These are phyloP conservation scores for Pecoramyces ruminantium DNA, from an alignment of 192 early-diverging fungal species.

Conservation along the genomic window DNA sequence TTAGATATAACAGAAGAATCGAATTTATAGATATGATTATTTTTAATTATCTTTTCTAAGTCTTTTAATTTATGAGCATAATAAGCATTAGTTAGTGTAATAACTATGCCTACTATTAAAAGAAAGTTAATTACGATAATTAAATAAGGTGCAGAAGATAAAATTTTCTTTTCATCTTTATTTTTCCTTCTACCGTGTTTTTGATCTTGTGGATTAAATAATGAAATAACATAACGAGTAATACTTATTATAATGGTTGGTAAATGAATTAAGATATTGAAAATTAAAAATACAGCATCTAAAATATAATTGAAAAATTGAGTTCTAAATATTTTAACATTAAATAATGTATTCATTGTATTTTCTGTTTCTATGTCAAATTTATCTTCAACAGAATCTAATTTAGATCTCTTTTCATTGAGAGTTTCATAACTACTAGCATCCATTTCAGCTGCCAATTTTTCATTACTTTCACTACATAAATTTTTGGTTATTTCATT, in stretches of 20 bases:
- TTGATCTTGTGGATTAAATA: background rate
- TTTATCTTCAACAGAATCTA: background rate
- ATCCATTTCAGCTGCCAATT: background rate
- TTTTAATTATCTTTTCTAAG: background rate
- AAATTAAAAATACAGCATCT: background rate
- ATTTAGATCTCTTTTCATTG: background rate
- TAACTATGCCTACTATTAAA: background rate
- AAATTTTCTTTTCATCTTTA: background rate
- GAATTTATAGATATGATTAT: background rate
- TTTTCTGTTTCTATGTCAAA: background rate
- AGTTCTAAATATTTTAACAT: background rate
- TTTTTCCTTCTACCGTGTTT: background rate
- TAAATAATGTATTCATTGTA: background rate
- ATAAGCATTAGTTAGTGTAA: background rate
- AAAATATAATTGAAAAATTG: background rate
- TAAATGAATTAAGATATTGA: background rate
- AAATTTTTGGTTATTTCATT: background rate
- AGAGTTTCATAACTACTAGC: background rate
- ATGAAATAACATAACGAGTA: background rate
- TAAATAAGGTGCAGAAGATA: background rate
- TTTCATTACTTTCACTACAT: background rate
- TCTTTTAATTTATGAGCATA: background rate
- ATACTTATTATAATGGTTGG: background rate
- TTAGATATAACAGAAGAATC: background rate
- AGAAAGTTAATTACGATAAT: background rate